Evolutionary conservation across 177 flowering plant genomes (phyloP), one percentile per base, ranked within the genome.

Genomic region (Tripterygium wilfordii): DNA sequence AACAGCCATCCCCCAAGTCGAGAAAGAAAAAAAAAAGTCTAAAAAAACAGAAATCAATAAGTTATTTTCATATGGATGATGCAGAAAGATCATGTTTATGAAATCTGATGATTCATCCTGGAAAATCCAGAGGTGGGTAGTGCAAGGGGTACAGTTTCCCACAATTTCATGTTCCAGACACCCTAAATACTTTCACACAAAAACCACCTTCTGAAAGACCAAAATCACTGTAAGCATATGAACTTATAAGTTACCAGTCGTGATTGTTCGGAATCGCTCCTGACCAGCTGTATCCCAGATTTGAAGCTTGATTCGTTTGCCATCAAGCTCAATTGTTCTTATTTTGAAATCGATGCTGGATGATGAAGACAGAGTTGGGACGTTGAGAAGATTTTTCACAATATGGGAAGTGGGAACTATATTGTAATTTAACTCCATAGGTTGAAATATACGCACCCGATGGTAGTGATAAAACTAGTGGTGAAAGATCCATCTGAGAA

Each of bases 401-500:
- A n/a, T n/a, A n/a, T n/a, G n/a, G n/a, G n/a, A n/a, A n/a, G n/a
- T n/a, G n/a, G n/a, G n/a, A n/a, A n/a, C n/a, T n/a, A n/a, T n/a
- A n/a, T n/a, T 5, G 24, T 7, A 17, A 17, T 12, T 29, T 16
- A 13, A 50, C 30, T 26, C 31, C 36, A 28, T 21, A 18, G 15
- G 31, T 36, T 16, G 24, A 18, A 40, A 33, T 12, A 45, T 25
- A 54, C 72, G 9, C 21, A 76, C 80, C 80, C 80, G 46, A 76
- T 76, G 40, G 80, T 76, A n/a, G 80, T 76, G 44, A 76, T 80
- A 46, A 80, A 80, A 61, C 87, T 80, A 28, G 87, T 80, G 32
- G 87, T 80, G 71, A 80, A 80, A 35, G 80, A 76, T 26, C 76
- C 80, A 72, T 76, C 80, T 2, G 80, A 76, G 62, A 76, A 76